Evolutionary conservation across 306 rosid species (phyloP).

Genomic region (Casuarina equisetifolia): DNA sequence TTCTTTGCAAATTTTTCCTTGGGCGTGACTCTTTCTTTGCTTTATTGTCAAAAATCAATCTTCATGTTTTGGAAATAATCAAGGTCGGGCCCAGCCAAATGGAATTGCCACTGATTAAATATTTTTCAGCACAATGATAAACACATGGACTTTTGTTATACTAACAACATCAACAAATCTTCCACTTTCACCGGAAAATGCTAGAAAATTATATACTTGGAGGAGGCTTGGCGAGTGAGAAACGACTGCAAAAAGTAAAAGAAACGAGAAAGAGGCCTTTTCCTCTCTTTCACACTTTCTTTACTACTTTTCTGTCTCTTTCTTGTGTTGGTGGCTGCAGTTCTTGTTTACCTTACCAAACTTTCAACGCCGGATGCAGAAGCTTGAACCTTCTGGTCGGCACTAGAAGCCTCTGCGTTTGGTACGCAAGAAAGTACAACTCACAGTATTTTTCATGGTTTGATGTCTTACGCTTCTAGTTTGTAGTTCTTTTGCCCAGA

Average conservation of each 20-base stretch:
- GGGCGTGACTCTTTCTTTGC: slow-evolving; percentile 2
- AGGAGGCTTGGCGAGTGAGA: neutral
- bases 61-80: neutral
- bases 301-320: neutral
- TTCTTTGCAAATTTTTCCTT: neutral
- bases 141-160: neutral
- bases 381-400: too few relatives aligned
- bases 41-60: neutral
- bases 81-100: neutral
- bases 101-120: neutral
- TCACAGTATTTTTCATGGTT: too few relatives aligned
- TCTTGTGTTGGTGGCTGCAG: neutral
- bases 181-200: neutral
- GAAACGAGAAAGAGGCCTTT: neutral
- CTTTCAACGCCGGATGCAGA: neutral
- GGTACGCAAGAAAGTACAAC: too few relatives aligned
- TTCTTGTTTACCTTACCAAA: neutral
- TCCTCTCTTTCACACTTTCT: neutral
- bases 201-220: neutral
- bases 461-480: too few relatives aligned
- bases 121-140: neutral
- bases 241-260: neutral
- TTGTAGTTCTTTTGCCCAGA: too few relatives aligned
- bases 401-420: too few relatives aligned
- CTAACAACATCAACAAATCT: neutral